Evolutionary conservation across 2,329 filamentous ascomycete genomes (phyloP), one percentile per base, ranked within the genome.

Genomic region (Amylocarpus encephaloides): DNA sequence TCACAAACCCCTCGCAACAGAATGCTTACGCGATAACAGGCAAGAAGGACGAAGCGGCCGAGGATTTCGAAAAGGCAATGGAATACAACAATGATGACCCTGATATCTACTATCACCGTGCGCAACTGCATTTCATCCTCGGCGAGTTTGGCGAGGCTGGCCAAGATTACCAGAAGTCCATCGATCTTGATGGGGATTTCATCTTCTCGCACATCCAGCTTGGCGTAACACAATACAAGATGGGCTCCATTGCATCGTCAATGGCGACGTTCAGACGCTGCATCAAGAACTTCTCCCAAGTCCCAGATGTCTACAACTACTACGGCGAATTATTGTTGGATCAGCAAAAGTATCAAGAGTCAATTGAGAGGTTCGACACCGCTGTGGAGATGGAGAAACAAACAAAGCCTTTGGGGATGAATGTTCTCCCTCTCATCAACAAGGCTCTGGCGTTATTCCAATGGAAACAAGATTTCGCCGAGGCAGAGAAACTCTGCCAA

Each of bases 121-220:
- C 93, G 12, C 93, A 98, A 71, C 82, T 97, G 18, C 91, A 96
- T 74, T 98, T 98, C 73, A 97, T 98, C 71, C 88, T 95, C 63
- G 84, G 85, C 50, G 92, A 97, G 67, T 95, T 95, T 61, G 82
- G 85, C 49, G 88, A 94, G 60, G 93, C 93, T 4, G 91, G 93
- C 53, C 95, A 94, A 74, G 93, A 98, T 73, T 98, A 98, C 74
- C 93, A 98, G 70, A 96, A 95, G 74, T 97, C 93, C 2, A 98
- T 98, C 64, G 93, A 98, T 63, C 80, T 98, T 29, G 93, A 98
- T 75, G 80, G 83, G 61, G 84, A 88, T 60, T 98, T 98, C 71
- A 98, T 98, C 74, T 98, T 95, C 79, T 97, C 92, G 6, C 93
- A 98, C 73, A 98, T 98, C 65, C 93, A 98, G 72, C 87, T 98